phyloP scores from a whole-genome alignment of 2,329 filamentous ascomycete species.

The Pyrenophora graminea region DNA sequence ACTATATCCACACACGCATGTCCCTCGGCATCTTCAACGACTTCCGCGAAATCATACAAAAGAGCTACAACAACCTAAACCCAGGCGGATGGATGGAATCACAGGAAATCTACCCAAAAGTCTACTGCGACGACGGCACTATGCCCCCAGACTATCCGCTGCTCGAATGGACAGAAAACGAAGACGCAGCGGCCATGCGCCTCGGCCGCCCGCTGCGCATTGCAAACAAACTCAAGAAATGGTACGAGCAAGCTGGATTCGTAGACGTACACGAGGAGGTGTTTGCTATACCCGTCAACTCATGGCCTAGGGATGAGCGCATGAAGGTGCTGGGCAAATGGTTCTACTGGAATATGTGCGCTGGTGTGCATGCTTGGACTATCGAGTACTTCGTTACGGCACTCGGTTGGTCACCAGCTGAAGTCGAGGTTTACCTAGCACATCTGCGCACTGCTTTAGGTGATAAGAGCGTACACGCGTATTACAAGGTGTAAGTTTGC shows the following conservation, averaged over 20 bases:
- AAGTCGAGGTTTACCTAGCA: slow-evolving; percentile 53
- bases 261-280: slow-evolving; percentile 59
- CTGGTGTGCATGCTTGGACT: slow-evolving; percentile 51
- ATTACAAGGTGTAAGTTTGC: slow-evolving; percentile 48
- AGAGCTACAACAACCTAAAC: slow-evolving; percentile 57
- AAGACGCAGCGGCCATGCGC: slow-evolving; percentile 52
- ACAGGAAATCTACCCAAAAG: slow-evolving; percentile 50
- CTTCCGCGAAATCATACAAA: slow-evolving; percentile 60
- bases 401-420: slow-evolving; percentile 50
- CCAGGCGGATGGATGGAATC: slow-evolving; percentile 60
- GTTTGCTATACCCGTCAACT: slow-evolving; percentile 58
- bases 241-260: slow-evolving; percentile 62
- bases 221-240: slow-evolving; percentile 58
- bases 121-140: slow-evolving; percentile 59
- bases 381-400: slow-evolving; percentile 50
- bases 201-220: slow-evolving; percentile 56
- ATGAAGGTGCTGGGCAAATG: slow-evolving; percentile 56
- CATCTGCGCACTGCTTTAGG: slow-evolving; percentile 47
- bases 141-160: slow-evolving; percentile 55
- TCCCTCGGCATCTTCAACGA: slow-evolving; percentile 63
- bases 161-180: slow-evolving; percentile 52
- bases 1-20: slow-evolving; percentile 64
- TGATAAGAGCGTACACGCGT: slow-evolving; percentile 48
- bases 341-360: slow-evolving; percentile 53
- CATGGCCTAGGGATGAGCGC: slow-evolving; percentile 56